A percentile compares a stretch with the other conserved stretches of the same genome.
Conservation (phyloP, 148 eudicot genomes). For the Fagopyrum homotropicum region DNA sequence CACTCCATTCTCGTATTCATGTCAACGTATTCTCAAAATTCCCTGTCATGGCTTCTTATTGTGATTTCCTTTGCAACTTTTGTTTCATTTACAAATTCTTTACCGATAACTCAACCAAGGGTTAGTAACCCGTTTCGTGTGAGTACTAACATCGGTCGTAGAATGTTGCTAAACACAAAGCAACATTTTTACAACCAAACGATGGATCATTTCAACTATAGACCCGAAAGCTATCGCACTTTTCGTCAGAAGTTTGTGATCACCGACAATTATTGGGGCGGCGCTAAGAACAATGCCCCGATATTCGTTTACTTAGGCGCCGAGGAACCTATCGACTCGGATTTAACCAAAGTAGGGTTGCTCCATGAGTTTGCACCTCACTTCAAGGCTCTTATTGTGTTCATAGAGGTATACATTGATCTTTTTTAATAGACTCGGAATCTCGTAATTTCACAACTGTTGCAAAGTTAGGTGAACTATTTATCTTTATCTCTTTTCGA, state of each 20-base stretch:
- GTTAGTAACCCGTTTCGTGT: background rate
- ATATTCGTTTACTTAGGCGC: background rate
- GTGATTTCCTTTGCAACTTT: background rate
- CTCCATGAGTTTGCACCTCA: background rate
- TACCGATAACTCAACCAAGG: background rate
- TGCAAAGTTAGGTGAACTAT: no score
- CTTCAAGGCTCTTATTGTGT: background rate
- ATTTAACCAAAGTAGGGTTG: background rate
- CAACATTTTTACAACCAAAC: background rate
- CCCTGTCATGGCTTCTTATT: background rate
- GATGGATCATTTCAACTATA: background rate
- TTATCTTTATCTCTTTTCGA: no score
- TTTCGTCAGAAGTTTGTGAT: background rate
- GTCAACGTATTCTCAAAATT: background rate
- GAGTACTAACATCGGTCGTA: background rate
- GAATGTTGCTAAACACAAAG: background rate
- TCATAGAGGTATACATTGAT: background rate
- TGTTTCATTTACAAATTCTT: background rate
- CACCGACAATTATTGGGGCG: background rate
- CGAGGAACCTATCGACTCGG: background rate
- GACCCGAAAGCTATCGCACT: background rate
- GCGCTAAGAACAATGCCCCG: background rate
- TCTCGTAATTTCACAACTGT: no score
- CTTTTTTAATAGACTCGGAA: no score
- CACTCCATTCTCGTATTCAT: background rate